These are phyloP conservation scores for Hypoxylon perforatum DNA, from an alignment of 495 filamentous ascomycete genomes.

Conservation along the genomic window DNA sequence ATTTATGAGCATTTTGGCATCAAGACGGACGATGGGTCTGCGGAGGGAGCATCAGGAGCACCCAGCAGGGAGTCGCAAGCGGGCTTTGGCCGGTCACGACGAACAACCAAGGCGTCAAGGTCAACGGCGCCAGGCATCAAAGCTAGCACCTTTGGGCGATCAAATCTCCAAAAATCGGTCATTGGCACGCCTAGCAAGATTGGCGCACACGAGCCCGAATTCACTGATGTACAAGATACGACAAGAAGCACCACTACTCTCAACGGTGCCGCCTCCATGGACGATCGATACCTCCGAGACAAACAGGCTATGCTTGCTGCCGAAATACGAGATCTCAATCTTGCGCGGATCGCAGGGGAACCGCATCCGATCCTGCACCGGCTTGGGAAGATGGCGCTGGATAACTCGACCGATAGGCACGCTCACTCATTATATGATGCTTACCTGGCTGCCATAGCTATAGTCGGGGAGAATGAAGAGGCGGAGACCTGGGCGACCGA, in stretches of 20 bases:
- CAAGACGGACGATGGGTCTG: constrained; percentile 64
- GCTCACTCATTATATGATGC: constrained; percentile 77
- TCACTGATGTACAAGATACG: constrained; percentile 74
- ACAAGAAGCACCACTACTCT: constrained; percentile 53
- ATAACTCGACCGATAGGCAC: constrained; percentile 71
- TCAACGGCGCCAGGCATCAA: constrained; percentile 52
- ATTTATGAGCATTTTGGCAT: constrained; percentile 98
- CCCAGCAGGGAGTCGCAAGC: constrained; percentile 68
- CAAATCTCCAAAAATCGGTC: constrained; percentile 79
- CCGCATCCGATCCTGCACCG: constrained; percentile 76
- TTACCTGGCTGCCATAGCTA: constrained; percentile 79
- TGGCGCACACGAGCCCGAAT: constrained; percentile 64
- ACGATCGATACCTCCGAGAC: constrained; percentile 78
- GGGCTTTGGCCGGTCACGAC: constrained; percentile 65
- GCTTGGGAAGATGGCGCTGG: constrained; percentile 75
- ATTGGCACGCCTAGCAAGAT: constrained; percentile 79
- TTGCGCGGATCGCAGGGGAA: constrained; percentile 70
- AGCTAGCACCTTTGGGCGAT: constrained; percentile 76
- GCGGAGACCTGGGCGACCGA: constrained; percentile 63
- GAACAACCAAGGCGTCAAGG: constrained; percentile 54
- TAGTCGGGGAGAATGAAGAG: constrained; percentile 73
- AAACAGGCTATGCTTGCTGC: constrained; percentile 83
- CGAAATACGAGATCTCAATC: constrained; percentile 80
- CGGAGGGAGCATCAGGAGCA: constrained; percentile 54
- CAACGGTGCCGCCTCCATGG: constrained; percentile 57